Evolutionary conservation across 805 yeast genomes (phyloP).

Genomic region (Saturnispora sekii): DNA sequence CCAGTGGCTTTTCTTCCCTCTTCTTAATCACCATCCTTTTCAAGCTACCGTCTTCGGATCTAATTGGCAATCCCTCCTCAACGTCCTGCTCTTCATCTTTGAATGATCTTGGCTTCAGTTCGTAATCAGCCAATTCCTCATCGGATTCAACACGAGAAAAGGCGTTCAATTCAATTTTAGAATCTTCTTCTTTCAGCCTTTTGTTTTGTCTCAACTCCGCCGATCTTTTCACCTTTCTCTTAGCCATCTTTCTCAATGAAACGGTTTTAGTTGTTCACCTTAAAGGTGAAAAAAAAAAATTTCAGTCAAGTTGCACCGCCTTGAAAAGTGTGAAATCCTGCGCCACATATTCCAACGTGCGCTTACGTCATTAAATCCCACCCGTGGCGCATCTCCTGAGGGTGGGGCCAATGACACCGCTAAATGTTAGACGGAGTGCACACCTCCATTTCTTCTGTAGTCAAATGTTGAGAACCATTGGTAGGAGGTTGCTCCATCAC

Average conservation of each 20-base stretch:
- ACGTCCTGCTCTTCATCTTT: slow-evolving; percentile 32
- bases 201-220: slow-evolving; percentile 26
- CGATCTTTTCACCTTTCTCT: slow-evolving; percentile 29
- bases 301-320: neutral
- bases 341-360: neutral
- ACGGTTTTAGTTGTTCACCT: neutral
- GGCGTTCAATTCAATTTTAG: slow-evolving; percentile 16
- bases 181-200: slow-evolving; percentile 36
- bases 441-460: neutral
- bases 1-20: slow-evolving; percentile 7
- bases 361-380: neutral
- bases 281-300: neutral
- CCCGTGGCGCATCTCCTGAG: too few species aligned
- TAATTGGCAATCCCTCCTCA: slow-evolving; percentile 74
- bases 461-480: slow-evolving; percentile 1
- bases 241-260: slow-evolving; percentile 24
- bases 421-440: too few species aligned
- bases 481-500: neutral
- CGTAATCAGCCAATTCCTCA: slow-evolving; percentile 35
- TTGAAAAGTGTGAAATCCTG: neutral
- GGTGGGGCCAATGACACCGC: too few species aligned
- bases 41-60: slow-evolving; percentile 60
- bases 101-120: slow-evolving; percentile 54
- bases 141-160: slow-evolving; percentile 11
- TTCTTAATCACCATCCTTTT: slow-evolving; percentile 17